Evolutionary conservation across 345 rosid genomes (phyloP).

Genomic region (Barbarea vulgaris): DNA sequence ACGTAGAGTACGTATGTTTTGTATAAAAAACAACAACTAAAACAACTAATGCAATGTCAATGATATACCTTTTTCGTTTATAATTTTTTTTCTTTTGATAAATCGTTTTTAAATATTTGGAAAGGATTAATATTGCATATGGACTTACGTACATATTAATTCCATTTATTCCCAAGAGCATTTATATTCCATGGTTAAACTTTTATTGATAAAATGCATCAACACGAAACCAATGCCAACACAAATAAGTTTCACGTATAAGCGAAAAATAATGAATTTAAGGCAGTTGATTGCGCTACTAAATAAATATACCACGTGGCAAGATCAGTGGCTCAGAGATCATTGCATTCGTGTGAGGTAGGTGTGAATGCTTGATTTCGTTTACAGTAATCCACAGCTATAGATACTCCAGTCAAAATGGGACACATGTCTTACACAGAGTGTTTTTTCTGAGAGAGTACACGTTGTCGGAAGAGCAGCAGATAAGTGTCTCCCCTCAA

Average conservation of each 20-base stretch:
- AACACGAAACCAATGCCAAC: background rate
- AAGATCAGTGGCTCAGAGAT: constrained; percentile 27
- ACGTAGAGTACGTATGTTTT: constrained; percentile 1
- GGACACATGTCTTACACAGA: constrained; percentile 10
- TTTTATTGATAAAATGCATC: background rate
- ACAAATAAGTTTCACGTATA: background rate
- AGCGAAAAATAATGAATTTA: background rate
- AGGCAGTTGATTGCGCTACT: constrained; percentile 11
- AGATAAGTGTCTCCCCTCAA: background rate
- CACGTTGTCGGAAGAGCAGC: constrained; percentile 22
- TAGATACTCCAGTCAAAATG: background rate
- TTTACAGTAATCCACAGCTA: background rate
- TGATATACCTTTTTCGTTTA: background rate
- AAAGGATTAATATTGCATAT: background rate
- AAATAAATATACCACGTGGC: constrained; percentile 6
- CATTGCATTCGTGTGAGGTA: constrained; percentile 27
- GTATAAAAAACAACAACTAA: background rate
- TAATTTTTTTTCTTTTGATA: background rate
- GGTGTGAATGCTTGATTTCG: constrained; percentile 7
- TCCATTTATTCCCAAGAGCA: background rate
- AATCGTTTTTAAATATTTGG: background rate
- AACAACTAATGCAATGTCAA: constrained; percentile 5
- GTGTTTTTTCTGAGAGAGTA: background rate
- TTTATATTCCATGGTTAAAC: background rate
- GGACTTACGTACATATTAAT: background rate